Conservation (phyloP, 257 asterid species). For the Ajuga chamaepitys region DNA sequence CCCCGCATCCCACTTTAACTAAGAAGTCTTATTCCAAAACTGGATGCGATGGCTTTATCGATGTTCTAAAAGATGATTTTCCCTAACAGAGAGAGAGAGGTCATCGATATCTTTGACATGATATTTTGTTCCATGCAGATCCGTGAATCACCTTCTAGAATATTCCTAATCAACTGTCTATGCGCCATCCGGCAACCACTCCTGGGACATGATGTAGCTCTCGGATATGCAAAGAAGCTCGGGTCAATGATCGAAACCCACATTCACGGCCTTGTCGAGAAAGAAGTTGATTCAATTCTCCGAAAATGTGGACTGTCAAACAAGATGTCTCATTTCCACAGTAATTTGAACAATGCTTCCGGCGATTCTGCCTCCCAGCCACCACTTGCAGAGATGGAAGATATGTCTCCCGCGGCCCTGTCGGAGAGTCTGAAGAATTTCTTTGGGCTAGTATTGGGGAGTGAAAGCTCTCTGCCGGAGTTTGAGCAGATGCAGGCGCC, state of each 20-base stretch:
- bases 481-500: constrained; percentile 91
- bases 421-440: constrained; percentile 78
- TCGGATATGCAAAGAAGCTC: constrained; percentile 66
- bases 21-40: too few species aligned
- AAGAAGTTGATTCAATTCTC: constrained; percentile 64
- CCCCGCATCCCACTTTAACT: too few species aligned
- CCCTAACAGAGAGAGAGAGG: too few species aligned
- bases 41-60: too few species aligned
- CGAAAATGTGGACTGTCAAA: constrained; percentile 65
- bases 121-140: constrained; percentile 36
- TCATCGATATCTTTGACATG: constrained; percentile 1
- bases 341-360: constrained; percentile 22
- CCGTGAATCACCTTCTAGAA: constrained; percentile 82
- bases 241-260: constrained; percentile 71
- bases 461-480: constrained; percentile 76
- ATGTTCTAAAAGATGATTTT: too few species aligned
- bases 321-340: constrained; percentile 65
- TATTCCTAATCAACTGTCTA: constrained; percentile 86
- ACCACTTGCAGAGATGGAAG: constrained; percentile 69
- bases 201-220: constrained; percentile 64
- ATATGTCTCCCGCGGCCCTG: constrained; percentile 56
- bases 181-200: constrained; percentile 87
- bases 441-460: constrained; percentile 85
- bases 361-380: constrained; percentile 21
- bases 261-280: constrained; percentile 65